These are phyloP conservation scores for Groenewaldozyma sp. DNA, from an alignment of 1,139 yeast genomes.

Conservation along the genomic window DNA sequence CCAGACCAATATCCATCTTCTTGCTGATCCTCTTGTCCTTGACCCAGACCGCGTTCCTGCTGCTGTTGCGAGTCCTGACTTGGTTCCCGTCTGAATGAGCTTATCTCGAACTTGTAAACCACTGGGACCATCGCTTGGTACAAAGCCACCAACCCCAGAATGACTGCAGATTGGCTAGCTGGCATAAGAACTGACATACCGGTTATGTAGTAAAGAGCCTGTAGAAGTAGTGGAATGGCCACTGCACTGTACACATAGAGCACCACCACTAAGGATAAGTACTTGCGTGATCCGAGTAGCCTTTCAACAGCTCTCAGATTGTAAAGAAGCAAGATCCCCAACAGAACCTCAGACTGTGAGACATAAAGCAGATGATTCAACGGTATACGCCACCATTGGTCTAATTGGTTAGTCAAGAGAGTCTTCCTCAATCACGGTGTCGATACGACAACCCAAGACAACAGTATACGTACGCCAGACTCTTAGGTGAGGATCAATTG, in stretches of 20 bases:
- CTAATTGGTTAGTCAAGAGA: slow-evolving; percentile 9
- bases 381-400: slow-evolving; percentile 59
- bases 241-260: slow-evolving; percentile 27
- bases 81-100: not conserved
- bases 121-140: slow-evolving; percentile 52
- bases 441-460: too few relatives aligned
- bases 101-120: slow-evolving; percentile 48
- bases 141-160: slow-evolving; percentile 52
- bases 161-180: slow-evolving; percentile 57
- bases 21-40: not conserved
- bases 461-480: slow-evolving; percentile 35
- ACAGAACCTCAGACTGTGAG: slow-evolving; percentile 58
- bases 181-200: slow-evolving; percentile 22
- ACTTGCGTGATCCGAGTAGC: slow-evolving; percentile 52
- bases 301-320: slow-evolving; percentile 57
- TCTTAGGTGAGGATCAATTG: slow-evolving; percentile 50
- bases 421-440: too few relatives aligned
- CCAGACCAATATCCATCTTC: slow-evolving; percentile 24
- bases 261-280: slow-evolving; percentile 31
- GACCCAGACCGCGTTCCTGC: not conserved
- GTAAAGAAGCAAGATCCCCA: slow-evolving; percentile 45
- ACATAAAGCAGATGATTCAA: slow-evolving; percentile 48
- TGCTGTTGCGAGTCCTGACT: not conserved
- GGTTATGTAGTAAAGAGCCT: slow-evolving; percentile 30
- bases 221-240: slow-evolving; percentile 26